These are phyloP conservation scores for Erysimum cheiranthoides DNA, from an alignment of 345 rosid species.

Conservation along the genomic window DNA sequence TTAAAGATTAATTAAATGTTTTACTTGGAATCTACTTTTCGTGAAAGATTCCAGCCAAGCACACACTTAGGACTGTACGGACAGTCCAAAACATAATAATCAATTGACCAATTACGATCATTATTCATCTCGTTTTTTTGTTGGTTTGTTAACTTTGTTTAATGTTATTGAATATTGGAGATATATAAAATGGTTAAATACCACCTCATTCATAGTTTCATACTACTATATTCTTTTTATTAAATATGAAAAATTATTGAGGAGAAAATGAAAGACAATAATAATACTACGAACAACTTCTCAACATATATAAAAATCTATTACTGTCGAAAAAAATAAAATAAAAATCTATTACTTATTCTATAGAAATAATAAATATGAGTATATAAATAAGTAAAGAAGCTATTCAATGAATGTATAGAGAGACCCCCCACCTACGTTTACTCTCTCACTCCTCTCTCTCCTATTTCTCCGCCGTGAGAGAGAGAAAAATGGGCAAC, in stretches of 20 bases:
- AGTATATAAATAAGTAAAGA: conserved; percentile 24
- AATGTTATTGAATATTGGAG: background rate
- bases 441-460: conserved; percentile 28
- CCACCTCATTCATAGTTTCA: background rate
- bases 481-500: conserved; percentile 40
- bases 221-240: background rate
- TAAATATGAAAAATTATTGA: conserved; percentile 7
- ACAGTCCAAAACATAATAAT: conserved; percentile 37
- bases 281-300: background rate
- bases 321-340: background rate
- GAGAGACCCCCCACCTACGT: conserved; percentile 7
- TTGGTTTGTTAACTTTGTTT: background rate
- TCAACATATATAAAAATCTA: too few species aligned
- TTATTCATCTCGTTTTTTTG: background rate
- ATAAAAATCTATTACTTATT: background rate
- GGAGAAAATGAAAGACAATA: background rate
- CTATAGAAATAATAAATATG: conserved; percentile 3
- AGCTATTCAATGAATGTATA: conserved; percentile 3
- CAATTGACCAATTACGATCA: background rate
- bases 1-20: background rate
- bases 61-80: conserved; percentile 46
- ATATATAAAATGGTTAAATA: background rate
- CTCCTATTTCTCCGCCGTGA: conserved; percentile 42
- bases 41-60: conserved; percentile 47
- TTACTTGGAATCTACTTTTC: conserved; percentile 28